These are phyloP conservation scores for Mycena galericulata DNA, from an alignment of 768 basidiomycete species.

Conservation along the genomic window DNA sequence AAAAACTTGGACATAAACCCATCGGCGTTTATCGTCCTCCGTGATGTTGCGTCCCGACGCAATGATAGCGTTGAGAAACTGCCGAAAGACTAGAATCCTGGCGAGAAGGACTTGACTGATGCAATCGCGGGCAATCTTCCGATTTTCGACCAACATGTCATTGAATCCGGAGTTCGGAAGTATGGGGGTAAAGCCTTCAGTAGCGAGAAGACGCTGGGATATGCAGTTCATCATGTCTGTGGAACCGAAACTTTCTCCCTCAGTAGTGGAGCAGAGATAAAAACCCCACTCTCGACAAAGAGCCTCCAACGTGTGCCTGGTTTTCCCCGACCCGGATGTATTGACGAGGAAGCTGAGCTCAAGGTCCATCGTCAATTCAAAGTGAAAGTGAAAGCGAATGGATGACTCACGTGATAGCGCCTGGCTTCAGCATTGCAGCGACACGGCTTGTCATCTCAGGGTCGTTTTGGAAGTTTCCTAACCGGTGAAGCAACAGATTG, in stretches of 20 bases:
- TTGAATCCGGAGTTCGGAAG: not conserved
- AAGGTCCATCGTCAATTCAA: not conserved
- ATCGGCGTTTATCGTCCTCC: not conserved
- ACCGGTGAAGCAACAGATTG: not conserved
- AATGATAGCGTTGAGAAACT: not conserved
- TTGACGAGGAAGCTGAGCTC: not conserved
- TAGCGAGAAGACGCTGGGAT: not conserved
- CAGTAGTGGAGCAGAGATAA: conserved; percentile 20
- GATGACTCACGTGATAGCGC: not conserved
- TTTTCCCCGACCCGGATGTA: conserved; percentile 32
- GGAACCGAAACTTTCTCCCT: not conserved
- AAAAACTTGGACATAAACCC: not conserved
- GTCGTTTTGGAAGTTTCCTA: not conserved
- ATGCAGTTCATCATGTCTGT: not conserved
- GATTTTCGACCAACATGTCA: not conserved
- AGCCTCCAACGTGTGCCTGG: conserved; percentile 30
- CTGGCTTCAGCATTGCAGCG: not conserved
- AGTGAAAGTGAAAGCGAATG: not conserved
- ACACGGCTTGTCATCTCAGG: not conserved
- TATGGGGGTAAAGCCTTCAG: not conserved
- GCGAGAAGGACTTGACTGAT: not conserved
- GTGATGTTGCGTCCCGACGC: not conserved
- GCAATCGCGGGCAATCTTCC: not conserved
- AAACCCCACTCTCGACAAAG: conserved; percentile 34
- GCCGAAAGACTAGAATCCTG: not conserved